Base-by-base conservation (phyloP, 177 flowering plant genomes). In the Vitis hybrid region DNA sequence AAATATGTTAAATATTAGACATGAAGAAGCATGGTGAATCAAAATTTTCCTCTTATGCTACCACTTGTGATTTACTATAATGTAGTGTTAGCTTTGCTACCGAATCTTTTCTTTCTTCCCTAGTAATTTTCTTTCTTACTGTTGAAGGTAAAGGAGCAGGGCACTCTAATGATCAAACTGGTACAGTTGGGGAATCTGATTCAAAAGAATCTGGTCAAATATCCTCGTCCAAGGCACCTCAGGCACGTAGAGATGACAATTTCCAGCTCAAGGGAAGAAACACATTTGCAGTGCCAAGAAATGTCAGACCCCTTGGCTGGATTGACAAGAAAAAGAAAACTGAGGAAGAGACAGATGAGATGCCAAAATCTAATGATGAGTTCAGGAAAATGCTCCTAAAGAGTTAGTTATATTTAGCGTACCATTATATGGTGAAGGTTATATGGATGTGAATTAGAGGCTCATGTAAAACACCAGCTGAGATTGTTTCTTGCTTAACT, bases 301-400 rank as follows among this genome's bases (percentile, higher is more conserved):
- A 66, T 72, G 81, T 87, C 18, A 84, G 73, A 60, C 77, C 91
- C 19, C 86, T 87, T 59, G 90, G 89, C 3, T 68, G 77, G 77
- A 66, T 60, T 18, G 71, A 70, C 49, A 70, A 53, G 63, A 82
- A 79, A 64, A 77, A 80, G 10, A 79, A 56, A 62, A 49, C 74
- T 2, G 75, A 53, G 18, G 84, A 72, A 55, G 82, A 56, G 7
- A 89, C n/a, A 9, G 95, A 80, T 1, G 86, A 85, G 58, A 77
- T 67, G 45, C 94, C 89, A 12, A 93, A 93, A 71, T 89, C 94
- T 1, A 94, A 92, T 72, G 90, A 93, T 12, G 97, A 92, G 70
- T 94, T 91, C 87, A 78, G 97, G 70, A 85, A 94, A 33, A 75
- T 94, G 90, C 73, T 90, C 14, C 66, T 88, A 89, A 87, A 67